A percentile compares a stretch with the other conserved stretches of the same genome.
Evolutionary conservation across 2,329 filamentous ascomycete species (phyloP).

Genomic region (Decorospora gaudefroyi): DNA sequence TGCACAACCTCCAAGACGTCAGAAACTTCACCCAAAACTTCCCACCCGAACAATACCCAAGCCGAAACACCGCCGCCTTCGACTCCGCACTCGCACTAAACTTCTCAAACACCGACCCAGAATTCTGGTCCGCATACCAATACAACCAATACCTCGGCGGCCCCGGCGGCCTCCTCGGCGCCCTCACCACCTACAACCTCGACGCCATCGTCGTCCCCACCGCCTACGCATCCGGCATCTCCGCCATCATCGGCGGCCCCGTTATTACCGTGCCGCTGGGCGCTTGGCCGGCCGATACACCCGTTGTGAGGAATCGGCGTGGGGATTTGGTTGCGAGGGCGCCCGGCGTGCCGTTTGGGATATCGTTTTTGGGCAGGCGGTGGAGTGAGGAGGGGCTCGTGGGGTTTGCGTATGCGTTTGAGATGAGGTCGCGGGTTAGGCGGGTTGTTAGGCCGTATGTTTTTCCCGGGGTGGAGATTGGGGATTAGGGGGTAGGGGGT

Average conservation of each 20-base stretch:
- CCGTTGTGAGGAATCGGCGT: constrained; percentile 52
- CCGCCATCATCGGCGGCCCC: constrained; percentile 63
- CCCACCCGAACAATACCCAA: constrained; percentile 62
- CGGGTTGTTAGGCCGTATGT: constrained; percentile 56
- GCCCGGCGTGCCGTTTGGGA: constrained; percentile 64
- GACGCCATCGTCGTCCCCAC: constrained; percentile 67
- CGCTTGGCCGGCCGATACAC: constrained; percentile 56
- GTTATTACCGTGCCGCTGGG: constrained; percentile 68
- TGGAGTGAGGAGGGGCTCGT: constrained; percentile 67
- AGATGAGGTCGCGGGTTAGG: constrained; percentile 62
- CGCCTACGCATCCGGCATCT: constrained; percentile 52
- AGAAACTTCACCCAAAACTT: constrained; percentile 60
- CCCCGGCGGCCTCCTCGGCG: constrained; percentile 64
- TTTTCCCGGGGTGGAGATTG: constrained; percentile 55
- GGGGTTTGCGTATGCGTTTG: constrained; percentile 69
- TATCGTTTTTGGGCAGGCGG: constrained; percentile 64
- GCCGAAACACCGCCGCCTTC: constrained; percentile 63
- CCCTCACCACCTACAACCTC: constrained; percentile 60
- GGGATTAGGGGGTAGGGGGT: constrained; percentile 48
- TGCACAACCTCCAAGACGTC: constrained; percentile 59
- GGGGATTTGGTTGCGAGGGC: constrained; percentile 59
- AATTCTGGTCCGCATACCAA: constrained; percentile 63
- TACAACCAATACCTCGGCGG: constrained; percentile 59
- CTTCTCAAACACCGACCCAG: constrained; percentile 61
- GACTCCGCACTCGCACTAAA: constrained; percentile 57